These are phyloP conservation scores for Juglanconis oblonga DNA, from an alignment of 2,329 filamentous ascomycete species.

Conservation along the genomic window DNA sequence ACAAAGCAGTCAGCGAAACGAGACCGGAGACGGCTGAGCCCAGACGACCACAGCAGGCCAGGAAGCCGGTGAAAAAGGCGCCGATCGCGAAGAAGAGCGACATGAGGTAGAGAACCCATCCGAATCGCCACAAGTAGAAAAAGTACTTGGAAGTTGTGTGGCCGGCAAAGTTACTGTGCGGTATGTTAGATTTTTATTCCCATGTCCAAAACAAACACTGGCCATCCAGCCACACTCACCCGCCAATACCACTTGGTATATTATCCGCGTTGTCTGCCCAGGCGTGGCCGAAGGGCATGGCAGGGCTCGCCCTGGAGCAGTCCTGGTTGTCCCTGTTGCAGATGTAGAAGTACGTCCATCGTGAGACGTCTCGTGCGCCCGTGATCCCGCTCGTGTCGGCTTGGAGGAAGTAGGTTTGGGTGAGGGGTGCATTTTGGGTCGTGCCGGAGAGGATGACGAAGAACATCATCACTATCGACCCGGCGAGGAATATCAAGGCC, in stretches of 20 bases:
- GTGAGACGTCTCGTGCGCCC: conserved; percentile 63
- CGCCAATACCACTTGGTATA: conserved; percentile 44
- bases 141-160: conserved; percentile 58
- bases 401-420: conserved; percentile 81
- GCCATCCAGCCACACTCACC: conserved; percentile 29
- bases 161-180: conserved; percentile 38
- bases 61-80: conserved; percentile 64
- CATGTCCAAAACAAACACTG: too few species aligned
- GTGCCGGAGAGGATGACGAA: conserved; percentile 59
- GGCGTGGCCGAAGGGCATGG: conserved; percentile 70
- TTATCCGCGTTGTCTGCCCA: conserved; percentile 49
- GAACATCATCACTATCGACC: conserved; percentile 52
- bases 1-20: conserved; percentile 56
- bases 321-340: conserved; percentile 64
- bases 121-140: conserved; percentile 86
- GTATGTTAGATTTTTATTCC: not conserved
- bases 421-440: conserved; percentile 52
- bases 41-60: conserved; percentile 69
- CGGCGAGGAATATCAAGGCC: conserved; percentile 48
- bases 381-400: conserved; percentile 72
- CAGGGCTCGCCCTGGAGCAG: conserved; percentile 62
- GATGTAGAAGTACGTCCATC: conserved; percentile 91
- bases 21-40: conserved; percentile 66
- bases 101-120: conserved; percentile 88
- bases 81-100: conserved; percentile 73